Evolutionary conservation across 352 stramenopile species (phyloP), one percentile per base, ranked within the genome.

Genomic region (Pythium phragmitis): DNA sequence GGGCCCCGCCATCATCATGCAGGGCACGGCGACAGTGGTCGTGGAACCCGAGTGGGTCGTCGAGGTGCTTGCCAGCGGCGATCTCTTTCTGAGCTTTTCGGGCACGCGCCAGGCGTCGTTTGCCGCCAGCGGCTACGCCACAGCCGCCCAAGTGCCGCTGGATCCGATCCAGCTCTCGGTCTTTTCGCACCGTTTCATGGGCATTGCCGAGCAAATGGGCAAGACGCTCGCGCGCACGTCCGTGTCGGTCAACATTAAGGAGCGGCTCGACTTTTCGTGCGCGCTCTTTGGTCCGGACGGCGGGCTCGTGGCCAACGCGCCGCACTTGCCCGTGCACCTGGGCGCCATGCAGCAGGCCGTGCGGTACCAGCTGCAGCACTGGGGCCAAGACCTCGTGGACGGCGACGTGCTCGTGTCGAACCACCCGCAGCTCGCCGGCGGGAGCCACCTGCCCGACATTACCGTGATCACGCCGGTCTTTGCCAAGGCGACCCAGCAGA

Each of bases 381-480:
- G 87, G 87, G 85, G 87, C 2, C 77, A 98, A 36, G 93, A 98
- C 41, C 86, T 99, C 4, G 70, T 92, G 26, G 87, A 98, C 59
- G 97, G 97, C 16, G 98, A 99, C 67, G 98, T 99, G 4, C 83
- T 99, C 33, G 93, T 99, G 8, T 99, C 94, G 6, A 99, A 99
- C 79, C 97, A 99, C 76, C 98, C 98, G 33, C 97, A 99, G 66
- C 83, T 99, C 42, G 98, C 98, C 21, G 98, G 98, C 39, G 98
- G 96, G 16, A 96, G 77, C 36, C 96, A 99, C 70, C 74, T 99
- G n/a, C 97, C 98, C 1, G 98, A 99, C 72, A 99, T 99, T 66
- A 99, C 97, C 6, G 98, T 99, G 4, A 99, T 99, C 58, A 99
- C 98, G n/a, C 98, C 98, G 33, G 97, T 99, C 3, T 99, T 99